These are phyloP conservation scores for Blastocystis sp. DNA, from an alignment of 352 stramenopile genomes.

Conservation along the genomic window DNA sequence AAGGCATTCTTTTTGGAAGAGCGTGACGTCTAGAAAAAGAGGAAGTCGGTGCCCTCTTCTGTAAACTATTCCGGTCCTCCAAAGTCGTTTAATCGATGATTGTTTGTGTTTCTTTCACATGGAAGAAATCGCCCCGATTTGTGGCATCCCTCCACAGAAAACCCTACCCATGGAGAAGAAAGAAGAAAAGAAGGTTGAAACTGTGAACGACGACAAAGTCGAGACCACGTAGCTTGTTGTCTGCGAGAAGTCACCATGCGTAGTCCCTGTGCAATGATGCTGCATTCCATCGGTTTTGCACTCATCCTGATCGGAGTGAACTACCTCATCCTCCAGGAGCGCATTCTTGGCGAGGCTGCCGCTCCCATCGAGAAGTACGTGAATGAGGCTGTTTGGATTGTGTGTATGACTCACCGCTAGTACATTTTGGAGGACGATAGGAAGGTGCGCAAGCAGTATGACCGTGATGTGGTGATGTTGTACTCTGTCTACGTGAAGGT, in stretches of 20 bases:
- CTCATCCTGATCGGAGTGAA: slow-evolving; percentile 53
- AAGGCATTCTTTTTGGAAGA: neutral
- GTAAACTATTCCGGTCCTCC: neutral
- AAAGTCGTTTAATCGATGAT: slow-evolving; percentile 30
- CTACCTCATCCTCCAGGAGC: slow-evolving; percentile 68
- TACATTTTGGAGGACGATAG: slow-evolving; percentile 48
- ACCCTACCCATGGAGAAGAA: neutral
- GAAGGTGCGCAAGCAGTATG: slow-evolving; percentile 40
- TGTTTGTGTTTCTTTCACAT: neutral
- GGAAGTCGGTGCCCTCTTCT: neutral
- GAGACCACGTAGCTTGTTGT: neutral
- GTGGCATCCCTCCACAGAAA: neutral
- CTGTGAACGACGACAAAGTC: neutral
- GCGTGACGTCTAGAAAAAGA: slow-evolving; percentile 32
- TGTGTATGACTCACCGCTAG: neutral
- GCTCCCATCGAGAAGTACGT: slow-evolving; percentile 50
- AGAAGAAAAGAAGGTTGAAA: slow-evolving; percentile 2
- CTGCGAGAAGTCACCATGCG: neutral
- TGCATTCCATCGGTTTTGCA: slow-evolving; percentile 44
- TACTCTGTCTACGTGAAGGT: slow-evolving; percentile 58
- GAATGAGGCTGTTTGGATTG: slow-evolving; percentile 33
- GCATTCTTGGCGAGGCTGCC: slow-evolving; percentile 19
- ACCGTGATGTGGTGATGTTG: slow-evolving; percentile 62
- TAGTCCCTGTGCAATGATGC: neutral
- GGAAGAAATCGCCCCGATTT: neutral